phyloP scores from a whole-genome alignment of 2,329 filamentous ascomycete species.

The Neurospora sp. region DNA sequence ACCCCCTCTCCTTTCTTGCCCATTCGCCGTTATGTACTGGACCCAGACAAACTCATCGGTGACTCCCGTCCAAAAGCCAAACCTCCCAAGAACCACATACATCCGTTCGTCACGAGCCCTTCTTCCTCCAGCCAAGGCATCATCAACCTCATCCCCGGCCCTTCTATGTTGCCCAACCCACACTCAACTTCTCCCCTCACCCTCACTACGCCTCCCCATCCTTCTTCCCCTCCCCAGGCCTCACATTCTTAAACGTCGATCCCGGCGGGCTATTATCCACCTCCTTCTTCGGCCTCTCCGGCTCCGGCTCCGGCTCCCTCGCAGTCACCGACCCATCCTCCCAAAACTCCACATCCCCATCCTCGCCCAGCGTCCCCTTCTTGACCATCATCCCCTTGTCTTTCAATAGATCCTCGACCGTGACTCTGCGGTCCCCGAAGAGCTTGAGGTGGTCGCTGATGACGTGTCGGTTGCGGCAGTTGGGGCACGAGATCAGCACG shows the following conservation, averaged over 20 bases:
- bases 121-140: not conserved
- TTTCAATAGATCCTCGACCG: constrained; percentile 66
- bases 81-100: not conserved
- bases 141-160: not conserved
- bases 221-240: constrained; percentile 6
- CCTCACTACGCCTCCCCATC: not conserved
- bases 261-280: constrained; percentile 16
- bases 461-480: constrained; percentile 77
- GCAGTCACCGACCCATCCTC: constrained; percentile 51
- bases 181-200: not conserved
- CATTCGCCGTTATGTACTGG: too few relatives aligned
- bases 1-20: too few relatives aligned
- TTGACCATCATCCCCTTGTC: constrained; percentile 67
- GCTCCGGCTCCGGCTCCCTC: constrained; percentile 13
- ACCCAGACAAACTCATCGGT: not conserved
- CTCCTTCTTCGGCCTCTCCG: constrained; percentile 1
- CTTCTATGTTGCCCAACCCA: not conserved
- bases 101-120: not conserved
- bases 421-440: constrained; percentile 60
- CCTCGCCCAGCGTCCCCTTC: constrained; percentile 58
- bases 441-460: constrained; percentile 82
- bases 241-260: constrained; percentile 19
- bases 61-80: not conserved
- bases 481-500: constrained; percentile 78
- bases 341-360: constrained; percentile 91